These are phyloP conservation scores for Tirmania nivea DNA, from an alignment of 495 filamentous ascomycete species.

Conservation along the genomic window DNA sequence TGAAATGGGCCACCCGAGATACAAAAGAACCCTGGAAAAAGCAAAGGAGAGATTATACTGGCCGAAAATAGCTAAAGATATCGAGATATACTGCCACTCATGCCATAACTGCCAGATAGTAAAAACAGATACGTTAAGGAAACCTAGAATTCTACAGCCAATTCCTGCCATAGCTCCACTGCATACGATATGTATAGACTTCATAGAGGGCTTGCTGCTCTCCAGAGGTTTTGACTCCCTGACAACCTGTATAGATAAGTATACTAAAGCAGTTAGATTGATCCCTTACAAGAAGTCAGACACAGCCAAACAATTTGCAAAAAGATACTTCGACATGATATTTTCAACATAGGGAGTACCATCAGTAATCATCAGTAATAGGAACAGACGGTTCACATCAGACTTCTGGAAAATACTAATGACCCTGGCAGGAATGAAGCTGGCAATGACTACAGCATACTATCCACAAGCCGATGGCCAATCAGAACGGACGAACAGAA, in stretches of 20 bases:
- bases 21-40: not conserved
- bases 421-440: not conserved
- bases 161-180: not conserved
- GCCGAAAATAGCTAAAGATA: not conserved
- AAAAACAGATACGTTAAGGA: not conserved
- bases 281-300: not conserved
- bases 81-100: not conserved
- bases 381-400: constrained; percentile 1
- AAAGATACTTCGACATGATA: not conserved
- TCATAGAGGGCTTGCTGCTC: too few relatives aligned
- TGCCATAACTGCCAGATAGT: not conserved
- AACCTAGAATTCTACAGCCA: not conserved
- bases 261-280: not conserved
- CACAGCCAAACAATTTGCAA: not conserved
- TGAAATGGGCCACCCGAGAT: not conserved
- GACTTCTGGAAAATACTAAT: constrained; percentile 1
- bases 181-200: too few relatives aligned
- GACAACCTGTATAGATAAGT: too few relatives aligned
- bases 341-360: not conserved
- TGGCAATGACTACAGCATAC: not conserved
- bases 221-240: too few relatives aligned
- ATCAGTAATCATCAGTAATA: constrained; percentile 2
- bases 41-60: not conserved
- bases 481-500: not conserved
- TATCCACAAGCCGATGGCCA: not conserved